A percentile compares a stretch with the other conserved stretches of the same genome.
These are phyloP conservation scores for Vitis cinerea DNA, from an alignment of 164 flowering plant genomes.

Conservation along the genomic window DNA sequence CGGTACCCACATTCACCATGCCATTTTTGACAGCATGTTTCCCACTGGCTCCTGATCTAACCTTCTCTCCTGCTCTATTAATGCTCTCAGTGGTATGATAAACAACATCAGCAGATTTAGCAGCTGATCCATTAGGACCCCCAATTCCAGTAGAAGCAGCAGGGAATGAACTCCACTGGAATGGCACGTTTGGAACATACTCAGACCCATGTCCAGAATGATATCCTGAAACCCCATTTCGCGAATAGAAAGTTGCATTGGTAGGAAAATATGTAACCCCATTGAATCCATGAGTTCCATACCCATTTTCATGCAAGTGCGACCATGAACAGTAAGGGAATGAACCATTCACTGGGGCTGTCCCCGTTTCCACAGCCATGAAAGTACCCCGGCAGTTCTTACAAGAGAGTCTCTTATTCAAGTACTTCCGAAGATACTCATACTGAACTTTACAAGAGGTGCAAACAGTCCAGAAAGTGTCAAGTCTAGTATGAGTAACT, in stretches of 20 bases:
- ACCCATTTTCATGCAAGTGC: conserved; percentile 43
- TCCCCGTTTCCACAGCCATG: conserved; percentile 71
- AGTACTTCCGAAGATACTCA: conserved; percentile 79
- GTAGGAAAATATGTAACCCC: conserved; percentile 44
- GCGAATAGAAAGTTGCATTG: conserved; percentile 28
- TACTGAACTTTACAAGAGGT: conserved; percentile 78
- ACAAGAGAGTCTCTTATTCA: conserved; percentile 71
- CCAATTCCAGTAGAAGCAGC: conserved; percentile 38
- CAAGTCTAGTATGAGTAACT: conserved; percentile 41
- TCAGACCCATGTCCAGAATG: conserved; percentile 58
- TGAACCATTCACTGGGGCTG: conserved; percentile 57
- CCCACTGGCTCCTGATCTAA: conserved; percentile 29
- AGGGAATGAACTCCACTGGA: conserved; percentile 57
- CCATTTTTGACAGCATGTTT: conserved; percentile 20
- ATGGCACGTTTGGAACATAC: conserved; percentile 47
- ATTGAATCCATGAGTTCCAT: conserved; percentile 50
- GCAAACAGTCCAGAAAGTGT: conserved; percentile 85
- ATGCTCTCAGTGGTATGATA: conserved; percentile 38
- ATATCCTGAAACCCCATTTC: conserved; percentile 45
- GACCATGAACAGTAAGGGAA: conserved; percentile 52
- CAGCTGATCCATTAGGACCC: conserved; percentile 33
- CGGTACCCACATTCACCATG: conserved; percentile 5
- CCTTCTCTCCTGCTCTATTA: conserved; percentile 20
- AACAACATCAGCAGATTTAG: conserved; percentile 25
- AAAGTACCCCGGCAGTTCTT: conserved; percentile 75